phyloP scores from a whole-genome alignment of 352 stramenopile species.

The Globisporangium iwayamae region DNA sequence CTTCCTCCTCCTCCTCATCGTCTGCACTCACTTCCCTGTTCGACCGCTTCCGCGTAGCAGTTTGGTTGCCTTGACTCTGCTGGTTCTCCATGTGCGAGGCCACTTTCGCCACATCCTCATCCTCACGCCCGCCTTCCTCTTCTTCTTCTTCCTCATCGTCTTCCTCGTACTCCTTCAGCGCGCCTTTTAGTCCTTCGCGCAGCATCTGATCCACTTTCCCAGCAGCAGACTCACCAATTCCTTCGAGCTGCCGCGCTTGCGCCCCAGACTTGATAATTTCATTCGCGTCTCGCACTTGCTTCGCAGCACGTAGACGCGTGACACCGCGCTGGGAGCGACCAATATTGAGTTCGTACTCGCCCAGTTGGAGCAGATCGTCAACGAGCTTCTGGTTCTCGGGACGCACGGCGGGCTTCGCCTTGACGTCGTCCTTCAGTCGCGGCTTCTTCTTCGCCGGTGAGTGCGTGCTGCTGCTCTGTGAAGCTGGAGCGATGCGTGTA shows the following conservation, averaged over 20 bases:
- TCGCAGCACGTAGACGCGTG: conserved; percentile 55
- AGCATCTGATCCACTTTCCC: conserved; percentile 63
- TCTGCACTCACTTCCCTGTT: not conserved
- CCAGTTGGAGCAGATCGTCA: conserved; percentile 51
- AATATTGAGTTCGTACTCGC: conserved; percentile 47
- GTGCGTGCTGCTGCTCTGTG: conserved; percentile 7
- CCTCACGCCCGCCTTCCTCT: conserved; percentile 6
- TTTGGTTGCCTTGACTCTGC: not conserved
- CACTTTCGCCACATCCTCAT: not conserved
- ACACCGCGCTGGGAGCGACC: conserved; percentile 50
- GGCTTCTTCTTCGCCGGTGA: conserved; percentile 33
- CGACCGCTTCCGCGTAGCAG: not conserved
- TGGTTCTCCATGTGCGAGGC: not conserved
- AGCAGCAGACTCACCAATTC: conserved; percentile 41
- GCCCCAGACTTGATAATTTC: conserved; percentile 54
- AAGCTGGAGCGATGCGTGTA: too few relatives aligned
- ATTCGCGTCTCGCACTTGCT: conserved; percentile 36
- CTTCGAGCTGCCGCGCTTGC: conserved; percentile 46
- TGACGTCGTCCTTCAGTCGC: conserved; percentile 40
- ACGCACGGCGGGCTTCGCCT: conserved; percentile 26
- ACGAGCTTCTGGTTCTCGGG: conserved; percentile 60
- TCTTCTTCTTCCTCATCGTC: conserved; percentile 20
- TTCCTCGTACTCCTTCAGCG: conserved; percentile 47
- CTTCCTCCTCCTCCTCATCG: conserved; percentile 2
- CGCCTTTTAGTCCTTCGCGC: conserved; percentile 38